phyloP scores from a whole-genome alignment of 2,329 filamentous ascomycete species.

The Penicillium griseofulvum region DNA sequence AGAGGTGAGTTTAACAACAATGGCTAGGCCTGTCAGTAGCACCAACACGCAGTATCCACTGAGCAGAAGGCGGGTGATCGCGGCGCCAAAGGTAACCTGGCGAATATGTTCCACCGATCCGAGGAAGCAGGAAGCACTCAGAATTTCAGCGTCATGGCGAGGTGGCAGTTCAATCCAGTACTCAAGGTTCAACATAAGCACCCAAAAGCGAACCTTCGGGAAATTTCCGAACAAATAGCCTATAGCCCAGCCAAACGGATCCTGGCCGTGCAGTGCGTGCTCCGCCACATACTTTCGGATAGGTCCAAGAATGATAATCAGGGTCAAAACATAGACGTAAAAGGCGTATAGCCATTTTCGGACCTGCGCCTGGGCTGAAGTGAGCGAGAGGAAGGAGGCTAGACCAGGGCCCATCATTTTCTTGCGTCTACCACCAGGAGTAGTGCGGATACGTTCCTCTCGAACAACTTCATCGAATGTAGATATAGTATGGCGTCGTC shows the following conservation, averaged over 20 bases:
- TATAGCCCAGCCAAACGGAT: constrained; percentile 89
- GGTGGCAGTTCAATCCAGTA: constrained; percentile 72
- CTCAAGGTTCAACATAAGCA: constrained; percentile 66
- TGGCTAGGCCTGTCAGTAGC: constrained; percentile 66
- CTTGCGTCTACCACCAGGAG: constrained; percentile 64
- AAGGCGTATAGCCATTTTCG: constrained; percentile 81
- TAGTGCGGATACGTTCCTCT: constrained; percentile 41
- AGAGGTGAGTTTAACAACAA: constrained; percentile 71
- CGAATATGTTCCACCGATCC: constrained; percentile 68
- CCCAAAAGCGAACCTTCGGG: constrained; percentile 66
- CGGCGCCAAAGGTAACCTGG: constrained; percentile 64
- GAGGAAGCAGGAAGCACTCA: constrained; percentile 45
- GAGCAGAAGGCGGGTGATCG: constrained; percentile 77
- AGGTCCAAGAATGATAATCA: constrained; percentile 65
- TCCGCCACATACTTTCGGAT: constrained; percentile 68
- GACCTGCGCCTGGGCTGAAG: constrained; percentile 69
- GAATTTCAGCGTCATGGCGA: constrained; percentile 27
- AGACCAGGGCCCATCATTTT: constrained; percentile 63
- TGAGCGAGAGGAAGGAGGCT: constrained; percentile 75
- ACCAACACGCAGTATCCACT: constrained; percentile 70
- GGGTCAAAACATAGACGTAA: constrained; percentile 70
- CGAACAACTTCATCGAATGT: constrained; percentile 35
- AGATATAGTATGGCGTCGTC: constrained; percentile 54
- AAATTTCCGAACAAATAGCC: constrained; percentile 85
- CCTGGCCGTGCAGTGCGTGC: constrained; percentile 66